phyloP scores from a whole-genome alignment of 1,139 yeast species.

The Kurtzmaniella quercitrusa region DNA sequence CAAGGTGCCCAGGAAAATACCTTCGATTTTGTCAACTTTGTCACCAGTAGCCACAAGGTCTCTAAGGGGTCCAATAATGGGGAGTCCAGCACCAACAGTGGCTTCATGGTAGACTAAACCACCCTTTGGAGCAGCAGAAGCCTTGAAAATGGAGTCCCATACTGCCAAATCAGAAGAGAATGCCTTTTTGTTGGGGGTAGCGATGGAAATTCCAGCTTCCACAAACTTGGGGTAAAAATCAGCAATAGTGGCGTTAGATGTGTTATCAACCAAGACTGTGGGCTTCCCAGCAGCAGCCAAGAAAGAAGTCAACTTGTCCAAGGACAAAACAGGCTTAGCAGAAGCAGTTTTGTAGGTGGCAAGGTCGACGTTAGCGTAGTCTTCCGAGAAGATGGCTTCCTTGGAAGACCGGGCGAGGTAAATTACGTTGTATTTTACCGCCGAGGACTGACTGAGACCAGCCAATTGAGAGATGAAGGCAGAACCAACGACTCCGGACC shows the following conservation, averaged over 20 bases:
- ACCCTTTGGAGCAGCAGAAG: conserved; percentile 47
- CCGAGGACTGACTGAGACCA: conserved; percentile 51
- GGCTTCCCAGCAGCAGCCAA: conserved; percentile 68
- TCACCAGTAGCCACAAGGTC: conserved; percentile 92
- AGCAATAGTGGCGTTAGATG: conserved; percentile 79
- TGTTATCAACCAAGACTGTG: conserved; percentile 85
- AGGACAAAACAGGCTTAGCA: conserved; percentile 47
- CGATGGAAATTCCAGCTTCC: conserved; percentile 79
- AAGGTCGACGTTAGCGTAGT: conserved; percentile 68
- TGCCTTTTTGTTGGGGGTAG: conserved; percentile 97
- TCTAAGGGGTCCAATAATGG: conserved; percentile 81
- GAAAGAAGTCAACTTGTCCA: conserved; percentile 55
- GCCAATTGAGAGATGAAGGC: conserved; percentile 66
- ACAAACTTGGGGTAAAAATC: conserved; percentile 71
- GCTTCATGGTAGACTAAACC: conserved; percentile 96
- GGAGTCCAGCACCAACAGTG: conserved; percentile 98
- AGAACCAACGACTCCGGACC: conserved; percentile 94
- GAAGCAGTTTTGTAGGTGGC: conserved; percentile 54
- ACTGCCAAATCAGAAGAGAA: conserved; percentile 73
- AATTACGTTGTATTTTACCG: conserved; percentile 68
- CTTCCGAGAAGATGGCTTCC: conserved; percentile 62
- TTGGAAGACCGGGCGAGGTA: conserved; percentile 69
- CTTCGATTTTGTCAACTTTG: conserved; percentile 84
- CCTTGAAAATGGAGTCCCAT: conserved; percentile 73
- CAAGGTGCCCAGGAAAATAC: conserved; percentile 92